Evolutionary conservation across 2,329 filamentous ascomycete genomes (phyloP), one percentile per base, ranked within the genome.

Genomic region (Knufia fluminis): DNA sequence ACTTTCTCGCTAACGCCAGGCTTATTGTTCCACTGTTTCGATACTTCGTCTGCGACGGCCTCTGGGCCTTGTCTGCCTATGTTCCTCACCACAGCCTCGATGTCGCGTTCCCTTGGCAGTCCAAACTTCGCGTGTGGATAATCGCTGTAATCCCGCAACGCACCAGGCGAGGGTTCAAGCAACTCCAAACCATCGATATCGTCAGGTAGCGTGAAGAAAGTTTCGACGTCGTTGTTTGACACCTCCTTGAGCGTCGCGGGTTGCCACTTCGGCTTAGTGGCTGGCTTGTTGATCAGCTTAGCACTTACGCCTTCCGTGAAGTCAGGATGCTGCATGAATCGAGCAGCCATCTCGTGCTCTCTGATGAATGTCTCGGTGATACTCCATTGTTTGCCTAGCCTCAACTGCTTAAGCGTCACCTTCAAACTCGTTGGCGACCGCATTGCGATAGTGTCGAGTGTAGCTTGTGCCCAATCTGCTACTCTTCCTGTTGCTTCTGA

Each of bases 251-350:
- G 74, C 4, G 76, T 79, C 38, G 77, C 75, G 3, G 89, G 90
- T 55, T 83, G 67, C 92, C 92, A 98, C 53, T 75, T 71, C 1
- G 90, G 86, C 19, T 73, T 73, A 56, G 72, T 72, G 46, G 78
- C 70, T 39, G 76, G 75, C 69, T 88, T 88, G 61, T 80, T 76
- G 59, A 92, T 77, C 35, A 98, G 76, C 43, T 84, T 77, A 20
- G 88, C 83, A 46, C 80, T 80, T n/a, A 98, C 91, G 48, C 92
- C 92, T 69, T 94, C 87, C 38, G 82, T 82, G 62, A 98, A 98
- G 68, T 98, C 92, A 3, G 80, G 85, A 65, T 92, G 84, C 50
- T 76, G 75, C 91, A 98, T 97, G 72, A 98, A 97, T 55, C 81
- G 79, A 51, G 77, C 72, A 1, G 91, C 89, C 52, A 98, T 88